Evolutionary conservation across 163 green algal species (phyloP), one percentile per base, ranked within the genome.

Genomic region (Volvox carteri): DNA sequence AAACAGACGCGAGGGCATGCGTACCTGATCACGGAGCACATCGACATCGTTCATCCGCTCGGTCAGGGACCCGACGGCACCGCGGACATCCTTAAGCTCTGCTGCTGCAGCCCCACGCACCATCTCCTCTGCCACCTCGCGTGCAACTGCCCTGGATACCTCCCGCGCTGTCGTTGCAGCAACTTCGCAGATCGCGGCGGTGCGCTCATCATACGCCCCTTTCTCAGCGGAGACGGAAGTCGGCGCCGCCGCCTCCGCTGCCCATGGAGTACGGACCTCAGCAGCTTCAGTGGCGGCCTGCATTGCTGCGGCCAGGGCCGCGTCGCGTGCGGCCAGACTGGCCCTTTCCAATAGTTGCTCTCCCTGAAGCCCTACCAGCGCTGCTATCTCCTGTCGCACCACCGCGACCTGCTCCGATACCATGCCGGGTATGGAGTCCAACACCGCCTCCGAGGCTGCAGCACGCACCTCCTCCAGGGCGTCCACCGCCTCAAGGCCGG

Each of bases 331-430:
- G 7, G 62, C 44, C n/a, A 79, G 50, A 2, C 50, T 41, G 1
- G 75, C 85, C 46, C 76, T 7, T 33, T 50, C 74, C 33, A 62
- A 14, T 19, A 84, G 52, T 30, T 54, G 7, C 33, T 56, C 74
- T n/a, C 19, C 73, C 18, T 56, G 44, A 25, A 23, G 54, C 18
- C 73, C 52, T 8, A 80, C 4, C 50, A 85, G 16, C 12, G 75
- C 42, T 37, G 8, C 25, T 25, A 78, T 44, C 76, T 83, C 58
- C 58, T 81, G 33, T 4, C 78, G 41, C 46, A 86, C 19, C 35
- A 50, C 33, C n/a, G 74, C 75, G 25, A 91, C 79, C 42, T 77
- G 70, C 70, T 87, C 44, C 23, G 48, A n/a, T 44, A 91, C 52
- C 70, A 73, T 23, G 42, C 62, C 85, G 4, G 56, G 58, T 28